phyloP scores from a whole-genome alignment of 768 basidiomycete species.

The Lentinus tigrinus region DNA sequence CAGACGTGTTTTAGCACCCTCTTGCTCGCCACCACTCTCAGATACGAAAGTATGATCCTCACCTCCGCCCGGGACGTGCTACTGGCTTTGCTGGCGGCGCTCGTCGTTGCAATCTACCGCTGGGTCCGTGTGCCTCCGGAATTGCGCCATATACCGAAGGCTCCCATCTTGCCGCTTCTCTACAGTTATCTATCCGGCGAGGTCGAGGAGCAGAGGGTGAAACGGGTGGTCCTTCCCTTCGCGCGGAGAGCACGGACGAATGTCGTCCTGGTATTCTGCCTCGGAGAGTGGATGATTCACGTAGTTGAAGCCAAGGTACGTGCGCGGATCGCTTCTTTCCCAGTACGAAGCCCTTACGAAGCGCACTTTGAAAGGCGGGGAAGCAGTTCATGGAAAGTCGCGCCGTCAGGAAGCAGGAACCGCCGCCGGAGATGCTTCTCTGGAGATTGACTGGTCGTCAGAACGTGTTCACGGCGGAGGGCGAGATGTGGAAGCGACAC shows the following conservation, averaged over 20 bases:
- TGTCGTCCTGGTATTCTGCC: conserved; percentile 37
- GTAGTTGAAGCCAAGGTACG: conserved; percentile 36
- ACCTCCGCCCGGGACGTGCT: background rate
- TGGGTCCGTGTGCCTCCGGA: background rate
- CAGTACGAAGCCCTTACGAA: background rate
- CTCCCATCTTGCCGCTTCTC: conserved; percentile 1
- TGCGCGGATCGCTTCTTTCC: too few relatives aligned
- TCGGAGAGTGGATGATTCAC: conserved; percentile 42
- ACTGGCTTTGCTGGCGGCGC: background rate
- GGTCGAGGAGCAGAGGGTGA: conserved; percentile 33
- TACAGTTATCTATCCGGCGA: conserved; percentile 23
- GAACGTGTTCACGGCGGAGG: conserved; percentile 39
- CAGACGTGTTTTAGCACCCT: too few relatives aligned
- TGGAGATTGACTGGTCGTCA: conserved; percentile 35
- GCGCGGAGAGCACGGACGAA: conserved; percentile 29
- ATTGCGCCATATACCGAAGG: conserved; percentile 4
- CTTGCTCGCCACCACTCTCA: too few relatives aligned
- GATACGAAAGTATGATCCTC: too few relatives aligned
- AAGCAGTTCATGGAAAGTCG: background rate
- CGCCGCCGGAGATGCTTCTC: conserved; percentile 34
- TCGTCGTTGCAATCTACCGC: background rate
- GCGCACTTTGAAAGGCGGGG: background rate
- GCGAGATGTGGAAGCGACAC: conserved; percentile 38
- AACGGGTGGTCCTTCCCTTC: conserved; percentile 36
- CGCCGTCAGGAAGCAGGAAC: conserved; percentile 22